Percentiles rank a stretch among this genome's conserved stretches.
phyloP scores from a whole-genome alignment of 1,284 basidiomycete species.

The Ganoderma sinense region DNA sequence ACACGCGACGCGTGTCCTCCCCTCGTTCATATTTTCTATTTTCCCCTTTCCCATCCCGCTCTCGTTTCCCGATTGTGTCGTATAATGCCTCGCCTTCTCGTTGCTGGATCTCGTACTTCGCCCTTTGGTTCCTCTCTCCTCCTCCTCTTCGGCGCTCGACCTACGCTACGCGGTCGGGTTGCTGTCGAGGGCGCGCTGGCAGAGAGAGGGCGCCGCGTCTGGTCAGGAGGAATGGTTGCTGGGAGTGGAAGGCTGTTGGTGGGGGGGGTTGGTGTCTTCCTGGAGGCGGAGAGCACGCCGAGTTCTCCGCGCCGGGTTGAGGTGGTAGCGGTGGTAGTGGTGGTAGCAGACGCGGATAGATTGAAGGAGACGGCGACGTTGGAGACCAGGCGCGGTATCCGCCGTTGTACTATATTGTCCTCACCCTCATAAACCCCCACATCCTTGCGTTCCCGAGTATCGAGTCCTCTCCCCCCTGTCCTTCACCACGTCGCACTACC shows the following conservation, averaged over 20 bases:
- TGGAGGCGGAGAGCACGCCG: constrained; percentile 13
- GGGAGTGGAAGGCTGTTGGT: background rate
- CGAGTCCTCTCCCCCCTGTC: constrained; percentile 1
- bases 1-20: constrained; percentile 27
- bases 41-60: constrained; percentile 12
- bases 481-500: background rate
- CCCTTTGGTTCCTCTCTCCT: constrained; percentile 63
- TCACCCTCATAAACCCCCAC: background rate
- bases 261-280: background rate
- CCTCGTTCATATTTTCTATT: constrained; percentile 24
- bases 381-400: constrained; percentile 25
- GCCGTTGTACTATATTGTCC: constrained; percentile 27
- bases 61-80: constrained; percentile 32
- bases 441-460: constrained; percentile 1
- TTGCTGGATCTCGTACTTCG: constrained; percentile 30
- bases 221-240: constrained; percentile 33
- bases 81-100: constrained; percentile 39
- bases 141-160: constrained; percentile 53
- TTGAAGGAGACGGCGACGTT: constrained; percentile 17
- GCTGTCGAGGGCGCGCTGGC: constrained; percentile 61
- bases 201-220: constrained; percentile 76
- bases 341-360: constrained; percentile 6
- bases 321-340: constrained; percentile 3
- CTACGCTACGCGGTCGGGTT: constrained; percentile 31
- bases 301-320: constrained; percentile 7